Percentiles rank a stretch among this genome's conserved stretches.
phyloP scores from a whole-genome alignment of 306 rosid species.

The Lithocarpus polystachyus region DNA sequence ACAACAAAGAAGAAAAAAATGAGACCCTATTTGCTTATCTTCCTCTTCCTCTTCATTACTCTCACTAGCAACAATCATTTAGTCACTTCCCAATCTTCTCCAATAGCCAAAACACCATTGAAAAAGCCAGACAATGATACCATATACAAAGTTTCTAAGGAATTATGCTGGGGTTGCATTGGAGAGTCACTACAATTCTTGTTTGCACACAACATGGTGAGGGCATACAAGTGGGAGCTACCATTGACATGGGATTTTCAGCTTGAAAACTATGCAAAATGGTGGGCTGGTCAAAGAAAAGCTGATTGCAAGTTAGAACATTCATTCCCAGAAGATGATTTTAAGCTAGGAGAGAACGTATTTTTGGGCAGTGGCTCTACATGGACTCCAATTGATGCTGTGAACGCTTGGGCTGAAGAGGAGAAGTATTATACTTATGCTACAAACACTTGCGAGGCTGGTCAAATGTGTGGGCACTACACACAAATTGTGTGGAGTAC shows the following conservation, averaged over 20 bases:
- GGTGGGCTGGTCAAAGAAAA: conserved; percentile 76
- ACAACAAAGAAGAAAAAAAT: conserved; percentile 19
- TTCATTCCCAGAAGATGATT: conserved; percentile 69
- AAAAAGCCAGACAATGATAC: conserved; percentile 55
- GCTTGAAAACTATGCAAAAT: conserved; percentile 66
- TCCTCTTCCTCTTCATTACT: conserved; percentile 16
- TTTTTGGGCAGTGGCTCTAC: conserved; percentile 77
- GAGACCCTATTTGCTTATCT: conserved; percentile 32
- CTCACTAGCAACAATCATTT: conserved; percentile 3
- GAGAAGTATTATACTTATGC: conserved; percentile 66
- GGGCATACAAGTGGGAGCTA: conserved; percentile 66
- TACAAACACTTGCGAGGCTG: conserved; percentile 51
- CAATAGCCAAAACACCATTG: conserved; percentile 1
- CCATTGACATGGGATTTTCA: conserved; percentile 66
- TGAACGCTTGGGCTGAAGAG: conserved; percentile 60
- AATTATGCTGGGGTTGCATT: conserved; percentile 80
- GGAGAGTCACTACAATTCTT: conserved; percentile 67
- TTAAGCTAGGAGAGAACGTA: conserved; percentile 81
- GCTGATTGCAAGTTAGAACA: conserved; percentile 68
- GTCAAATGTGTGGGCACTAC: conserved; percentile 85
- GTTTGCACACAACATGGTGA: conserved; percentile 60
- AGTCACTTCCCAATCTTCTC: conserved; percentile 13
- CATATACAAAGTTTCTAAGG: conserved; percentile 58
- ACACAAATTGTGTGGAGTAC: conserved; percentile 84
- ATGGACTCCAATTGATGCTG: conserved; percentile 73